Evolutionary conservation across 176 grass and related monocot genomes (phyloP).

Genomic region (Elaeis guineensis): DNA sequence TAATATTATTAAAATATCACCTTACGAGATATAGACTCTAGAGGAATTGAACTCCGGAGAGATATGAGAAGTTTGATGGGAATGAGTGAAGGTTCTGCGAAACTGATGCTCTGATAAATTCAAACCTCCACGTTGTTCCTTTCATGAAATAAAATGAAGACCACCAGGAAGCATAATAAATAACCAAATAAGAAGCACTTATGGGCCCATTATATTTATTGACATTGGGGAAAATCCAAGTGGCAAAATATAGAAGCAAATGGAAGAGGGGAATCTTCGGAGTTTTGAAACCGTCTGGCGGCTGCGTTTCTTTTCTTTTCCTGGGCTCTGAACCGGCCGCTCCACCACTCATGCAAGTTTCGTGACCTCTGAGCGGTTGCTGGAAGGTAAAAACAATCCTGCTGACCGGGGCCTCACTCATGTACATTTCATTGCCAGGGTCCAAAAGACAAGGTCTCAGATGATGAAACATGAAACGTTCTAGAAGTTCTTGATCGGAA

Average conservation of each 20-base stretch:
- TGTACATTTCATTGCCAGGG: conserved; percentile 1
- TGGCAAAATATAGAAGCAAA: not conserved
- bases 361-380: not conserved
- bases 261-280: not conserved
- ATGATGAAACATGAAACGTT: no score
- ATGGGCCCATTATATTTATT: not conserved
- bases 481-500: not conserved
- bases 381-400: not conserved
- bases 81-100: not conserved
- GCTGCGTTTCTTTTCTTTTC: not conserved
- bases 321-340: not conserved
- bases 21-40: no score
- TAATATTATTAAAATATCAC: no score
- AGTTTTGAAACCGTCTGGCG: not conserved
- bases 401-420: not conserved
- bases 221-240: not conserved
- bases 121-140: conserved; percentile 1
- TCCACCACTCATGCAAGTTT: not conserved
- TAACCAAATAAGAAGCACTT: not conserved
- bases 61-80: not conserved
- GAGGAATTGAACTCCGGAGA: no score
- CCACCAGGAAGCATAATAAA: not conserved
- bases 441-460: not conserved
- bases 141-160: not conserved
- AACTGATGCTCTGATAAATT: conserved; percentile 1